Evolutionary conservation across 768 basidiomycete genomes (phyloP), one percentile per base, ranked within the genome.

Genomic region (Termitomyces eurrhizus): DNA sequence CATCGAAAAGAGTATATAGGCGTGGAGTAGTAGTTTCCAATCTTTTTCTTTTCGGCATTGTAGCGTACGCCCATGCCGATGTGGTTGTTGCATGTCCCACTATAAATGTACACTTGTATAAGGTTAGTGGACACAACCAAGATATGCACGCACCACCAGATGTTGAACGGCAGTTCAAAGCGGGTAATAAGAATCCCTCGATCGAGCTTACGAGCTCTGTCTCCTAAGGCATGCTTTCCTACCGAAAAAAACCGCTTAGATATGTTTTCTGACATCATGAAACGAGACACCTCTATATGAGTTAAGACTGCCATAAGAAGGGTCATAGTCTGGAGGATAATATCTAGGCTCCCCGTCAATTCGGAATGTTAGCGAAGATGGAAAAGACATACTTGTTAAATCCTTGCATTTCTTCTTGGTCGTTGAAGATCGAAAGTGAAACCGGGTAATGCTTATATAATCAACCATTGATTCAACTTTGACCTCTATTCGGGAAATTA

Each of bases 61-160:
- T 98, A 99, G n/a, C 97, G 91, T 2, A 99, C 97, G 26, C 97
- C 97, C 85, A 97, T 97, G 12, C 97, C 97, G 54, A 99, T 93
- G 76, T 98, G 97, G 66, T 90, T 90, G 72, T 95, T 88, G 76
- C 96, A 99, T 75, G 89, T 89, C 37, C 88, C 93, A 68, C 96
- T 98, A 74, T 95, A 74, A 74, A 29, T 41, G 41, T 35, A 45
- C 41, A 16, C 52, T 51, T 61, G 53, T 52, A 51, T 56, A 44
- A 39, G 13, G 32, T 54, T 54, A 44, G 51, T 32, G 48, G 26
- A 32, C 37, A 32, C 29, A 18, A 35, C 7, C 13, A 8, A 39
- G 44, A 37, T 51, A 26, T 46, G 44, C 13, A 75, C 87, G 41
- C 77, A 94, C 93, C 93, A 95, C 93, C 92, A 95, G 64, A 95